Evolutionary conservation across 192 early-diverging fungal genomes (phyloP).

Genomic region (Dissophora ornata): DNA sequence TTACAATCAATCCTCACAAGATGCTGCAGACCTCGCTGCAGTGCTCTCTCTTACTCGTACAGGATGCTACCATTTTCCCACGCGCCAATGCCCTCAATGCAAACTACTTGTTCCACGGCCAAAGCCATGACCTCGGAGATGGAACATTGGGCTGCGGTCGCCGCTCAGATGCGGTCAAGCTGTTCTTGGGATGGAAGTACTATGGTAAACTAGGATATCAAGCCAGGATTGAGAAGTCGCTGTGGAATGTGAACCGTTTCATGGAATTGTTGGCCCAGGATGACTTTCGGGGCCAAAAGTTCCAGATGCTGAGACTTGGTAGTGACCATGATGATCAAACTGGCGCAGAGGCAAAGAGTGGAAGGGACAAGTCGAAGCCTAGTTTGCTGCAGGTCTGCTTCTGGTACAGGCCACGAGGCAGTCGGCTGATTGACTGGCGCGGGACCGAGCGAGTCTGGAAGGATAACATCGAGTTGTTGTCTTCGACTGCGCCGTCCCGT

Average conservation of each 20-base stretch:
- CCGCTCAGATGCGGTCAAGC: conserved; percentile 80
- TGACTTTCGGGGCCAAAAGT: conserved; percentile 34
- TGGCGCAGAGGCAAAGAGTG: too few relatives aligned
- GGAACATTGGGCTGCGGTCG: conserved; percentile 85
- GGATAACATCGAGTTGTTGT: background rate
- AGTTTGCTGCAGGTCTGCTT: conserved; percentile 74
- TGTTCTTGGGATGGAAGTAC: conserved; percentile 83
- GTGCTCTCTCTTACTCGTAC: conserved; percentile 78
- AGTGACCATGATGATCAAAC: background rate
- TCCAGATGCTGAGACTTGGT: conserved; percentile 59
- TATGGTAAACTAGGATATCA: conserved; percentile 73
- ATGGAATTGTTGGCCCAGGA: conserved; percentile 44
- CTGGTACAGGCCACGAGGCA: conserved; percentile 73
- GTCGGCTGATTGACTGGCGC: conserved; percentile 25
- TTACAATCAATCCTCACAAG: conserved; percentile 87
- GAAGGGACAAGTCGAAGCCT: conserved; percentile 39
- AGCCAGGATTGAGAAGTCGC: conserved; percentile 66
- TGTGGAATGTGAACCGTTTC: conserved; percentile 63
- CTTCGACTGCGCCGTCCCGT: background rate
- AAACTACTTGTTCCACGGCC: conserved; percentile 76
- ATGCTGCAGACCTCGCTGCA: conserved; percentile 82
- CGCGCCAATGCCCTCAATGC: conserved; percentile 73
- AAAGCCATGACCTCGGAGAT: conserved; percentile 77
- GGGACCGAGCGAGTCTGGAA: conserved; percentile 23
- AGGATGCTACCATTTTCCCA: conserved; percentile 64